Evolutionary conservation across 164 flowering plant species (phyloP), one percentile per base, ranked within the genome.

Genomic region (Brasenia schreberi): DNA sequence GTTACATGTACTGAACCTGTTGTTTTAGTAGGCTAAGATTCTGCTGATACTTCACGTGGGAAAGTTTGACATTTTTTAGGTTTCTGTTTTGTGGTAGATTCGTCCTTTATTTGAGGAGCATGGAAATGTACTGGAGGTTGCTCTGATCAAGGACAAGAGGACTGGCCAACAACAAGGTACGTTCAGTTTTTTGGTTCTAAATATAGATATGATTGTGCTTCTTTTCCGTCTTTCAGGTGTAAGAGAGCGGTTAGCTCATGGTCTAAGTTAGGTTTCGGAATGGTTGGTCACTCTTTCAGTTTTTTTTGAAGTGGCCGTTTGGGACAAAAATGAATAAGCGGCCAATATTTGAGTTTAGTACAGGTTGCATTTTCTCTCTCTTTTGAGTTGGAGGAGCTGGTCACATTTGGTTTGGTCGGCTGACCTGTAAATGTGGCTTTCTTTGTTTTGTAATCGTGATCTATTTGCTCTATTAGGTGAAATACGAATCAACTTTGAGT

Each of bases 151-250:
- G 78, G 99, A 92, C 73, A 92, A 83, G 81, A 84, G 83, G 79
- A 88, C 99, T 12, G 99, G 99, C 49, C 97, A 82, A 68, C 99
- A 88, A 65, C 94, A 86, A 88, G 97, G 99, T 90, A 83, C 77
- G 86, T 76, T 19, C 27, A 44, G 63, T 71, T 77, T 70, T 33
- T 17, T 56, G 19, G 68, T 42, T 33, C 19, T 72, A 9, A 59
- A 72, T 80, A 71, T 14, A 49, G 56, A 49, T 14, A 49, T 75
- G 61, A 69, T 83, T 66, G 66, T 33, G 72, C 39, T 67, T 62
- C 67, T 49, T 44, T 76, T 68, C 82, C 77, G 82, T 71, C 75
- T 85, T 87, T 85, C 92, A 85, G 95, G 91, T 83, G 61, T 61
- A 78, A 81, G 81, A 87, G 85, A 81, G 85, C 84, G 65, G 68